Evolutionary conservation across 768 basidiomycete genomes (phyloP).

Genomic region (Mrakia gelida): DNA sequence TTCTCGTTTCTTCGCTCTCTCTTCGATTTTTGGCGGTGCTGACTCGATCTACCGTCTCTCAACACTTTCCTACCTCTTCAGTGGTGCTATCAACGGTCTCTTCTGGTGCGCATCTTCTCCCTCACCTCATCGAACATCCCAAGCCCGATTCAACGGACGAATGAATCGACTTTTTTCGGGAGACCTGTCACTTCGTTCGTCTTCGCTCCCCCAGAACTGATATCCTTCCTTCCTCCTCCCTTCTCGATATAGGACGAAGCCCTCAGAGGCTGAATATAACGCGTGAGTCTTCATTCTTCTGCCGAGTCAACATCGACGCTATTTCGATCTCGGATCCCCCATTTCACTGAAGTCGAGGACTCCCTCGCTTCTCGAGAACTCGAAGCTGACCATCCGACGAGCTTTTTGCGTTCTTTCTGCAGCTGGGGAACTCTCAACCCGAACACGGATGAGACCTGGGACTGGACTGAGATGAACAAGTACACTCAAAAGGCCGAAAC

Average conservation of each 20-base stretch:
- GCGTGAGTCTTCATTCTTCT: constrained; percentile 42
- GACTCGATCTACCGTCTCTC: background rate
- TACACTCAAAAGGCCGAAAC: constrained; percentile 51
- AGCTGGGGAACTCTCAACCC: constrained; percentile 40
- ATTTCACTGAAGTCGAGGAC: constrained; percentile 38
- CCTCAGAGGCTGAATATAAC: constrained; percentile 47
- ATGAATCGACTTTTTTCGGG: background rate
- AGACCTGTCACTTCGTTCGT: background rate
- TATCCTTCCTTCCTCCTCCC: background rate
- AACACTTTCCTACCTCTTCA: constrained; percentile 30
- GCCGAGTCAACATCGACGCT: constrained; percentile 41
- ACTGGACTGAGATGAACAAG: constrained; percentile 39
- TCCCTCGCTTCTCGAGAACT: too few species aligned
- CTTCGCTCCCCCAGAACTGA: background rate
- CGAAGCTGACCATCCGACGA: constrained; percentile 42
- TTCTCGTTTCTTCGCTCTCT: background rate
- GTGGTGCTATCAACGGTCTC: constrained; percentile 64
- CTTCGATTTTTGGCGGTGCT: background rate
- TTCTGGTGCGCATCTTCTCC: constrained; percentile 46
- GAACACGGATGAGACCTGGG: constrained; percentile 38
- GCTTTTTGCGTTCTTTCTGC: background rate
- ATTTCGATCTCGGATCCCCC: constrained; percentile 46
- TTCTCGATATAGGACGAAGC: background rate
- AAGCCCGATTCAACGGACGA: background rate
- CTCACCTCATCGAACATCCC: constrained; percentile 29